Evolutionary conservation across 352 stramenopile species (phyloP).

Genomic region (Aphanomyces euteiches): DNA sequence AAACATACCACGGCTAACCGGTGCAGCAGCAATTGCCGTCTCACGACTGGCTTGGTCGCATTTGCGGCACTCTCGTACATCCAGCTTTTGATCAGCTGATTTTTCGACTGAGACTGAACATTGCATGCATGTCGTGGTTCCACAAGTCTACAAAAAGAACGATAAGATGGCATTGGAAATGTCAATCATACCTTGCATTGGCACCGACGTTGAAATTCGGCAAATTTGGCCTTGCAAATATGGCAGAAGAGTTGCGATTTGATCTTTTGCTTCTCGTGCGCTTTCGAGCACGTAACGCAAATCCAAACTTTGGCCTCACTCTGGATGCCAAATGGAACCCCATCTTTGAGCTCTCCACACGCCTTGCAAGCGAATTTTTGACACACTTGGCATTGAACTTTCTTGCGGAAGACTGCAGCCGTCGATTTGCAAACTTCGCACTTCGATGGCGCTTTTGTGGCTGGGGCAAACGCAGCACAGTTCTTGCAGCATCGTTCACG

Average conservation of each 20-base stretch:
- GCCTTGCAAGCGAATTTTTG: conserved; percentile 25
- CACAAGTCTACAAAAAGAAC: not conserved
- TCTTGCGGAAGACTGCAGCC: conserved; percentile 18
- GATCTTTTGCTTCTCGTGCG: not conserved
- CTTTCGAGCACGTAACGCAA: not conserved
- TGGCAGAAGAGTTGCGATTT: conserved; percentile 12
- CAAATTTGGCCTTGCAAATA: conserved; percentile 23
- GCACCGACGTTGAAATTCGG: conserved; percentile 25
- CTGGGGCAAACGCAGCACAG: conserved; percentile 13
- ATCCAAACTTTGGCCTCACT: conserved; percentile 7
- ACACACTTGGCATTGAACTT: conserved; percentile 24
- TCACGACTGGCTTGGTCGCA: not conserved
- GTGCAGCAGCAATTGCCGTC: not conserved
- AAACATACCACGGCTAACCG: not conserved
- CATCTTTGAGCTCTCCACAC: conserved; percentile 9
- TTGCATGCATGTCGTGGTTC: conserved; percentile 18
- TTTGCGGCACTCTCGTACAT: conserved; percentile 3
- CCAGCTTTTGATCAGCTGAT: not conserved
- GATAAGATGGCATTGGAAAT: not conserved
- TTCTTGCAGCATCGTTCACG: conserved; percentile 22
- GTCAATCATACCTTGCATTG: conserved; percentile 1
- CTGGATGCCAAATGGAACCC: conserved; percentile 6
- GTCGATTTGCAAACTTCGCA: conserved; percentile 17
- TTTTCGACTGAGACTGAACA: conserved; percentile 15
- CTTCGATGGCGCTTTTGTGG: conserved; percentile 7